These are phyloP conservation scores for Penicillium glabrum DNA, from an alignment of 2,329 filamentous ascomycete species.

Conservation along the genomic window DNA sequence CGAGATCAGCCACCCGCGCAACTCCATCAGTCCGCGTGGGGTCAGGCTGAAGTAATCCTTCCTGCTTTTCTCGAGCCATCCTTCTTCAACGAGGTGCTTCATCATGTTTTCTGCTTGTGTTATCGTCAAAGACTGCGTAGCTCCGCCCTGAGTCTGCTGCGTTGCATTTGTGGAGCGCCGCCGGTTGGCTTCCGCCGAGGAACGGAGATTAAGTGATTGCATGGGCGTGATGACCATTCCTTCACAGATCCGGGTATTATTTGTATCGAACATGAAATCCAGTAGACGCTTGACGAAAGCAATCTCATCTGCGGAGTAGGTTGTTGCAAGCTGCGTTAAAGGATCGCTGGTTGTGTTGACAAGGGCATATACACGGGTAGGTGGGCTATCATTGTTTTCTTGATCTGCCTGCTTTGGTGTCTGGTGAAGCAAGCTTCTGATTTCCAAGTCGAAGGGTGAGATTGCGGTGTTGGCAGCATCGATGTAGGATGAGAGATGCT, in stretches of 20 bases:
- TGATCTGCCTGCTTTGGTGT: slow-evolving; percentile 44
- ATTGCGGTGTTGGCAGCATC: slow-evolving; percentile 69
- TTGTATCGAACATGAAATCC: slow-evolving; percentile 86
- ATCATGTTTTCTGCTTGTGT: slow-evolving; percentile 75
- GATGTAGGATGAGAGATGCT: slow-evolving; percentile 69
- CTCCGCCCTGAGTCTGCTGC: slow-evolving; percentile 34
- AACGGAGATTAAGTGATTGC: slow-evolving; percentile 70
- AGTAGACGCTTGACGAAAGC: slow-evolving; percentile 84
- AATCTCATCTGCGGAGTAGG: slow-evolving; percentile 78
- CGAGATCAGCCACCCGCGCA: slow-evolving; percentile 79
- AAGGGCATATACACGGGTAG: slow-evolving; percentile 71
- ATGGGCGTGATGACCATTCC: slow-evolving; percentile 78
- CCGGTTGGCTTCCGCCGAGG: slow-evolving; percentile 38
- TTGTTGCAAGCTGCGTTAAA: slow-evolving; percentile 83
- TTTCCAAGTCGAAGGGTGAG: slow-evolving; percentile 81
- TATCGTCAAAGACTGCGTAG: slow-evolving; percentile 63
- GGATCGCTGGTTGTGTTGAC: slow-evolving; percentile 86
- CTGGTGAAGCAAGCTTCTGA: slow-evolving; percentile 74
- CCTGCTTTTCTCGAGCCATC: slow-evolving; percentile 77
- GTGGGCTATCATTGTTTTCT: slow-evolving; percentile 1
- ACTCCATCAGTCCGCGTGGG: slow-evolving; percentile 77
- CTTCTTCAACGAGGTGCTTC: slow-evolving; percentile 68
- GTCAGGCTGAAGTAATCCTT: slow-evolving; percentile 74
- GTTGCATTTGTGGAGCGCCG: slow-evolving; percentile 47
- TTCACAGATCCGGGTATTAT: slow-evolving; percentile 78